Conservation (phyloP, 495 filamentous ascomycete genomes). For the Aspergillus biplanus region DNA sequence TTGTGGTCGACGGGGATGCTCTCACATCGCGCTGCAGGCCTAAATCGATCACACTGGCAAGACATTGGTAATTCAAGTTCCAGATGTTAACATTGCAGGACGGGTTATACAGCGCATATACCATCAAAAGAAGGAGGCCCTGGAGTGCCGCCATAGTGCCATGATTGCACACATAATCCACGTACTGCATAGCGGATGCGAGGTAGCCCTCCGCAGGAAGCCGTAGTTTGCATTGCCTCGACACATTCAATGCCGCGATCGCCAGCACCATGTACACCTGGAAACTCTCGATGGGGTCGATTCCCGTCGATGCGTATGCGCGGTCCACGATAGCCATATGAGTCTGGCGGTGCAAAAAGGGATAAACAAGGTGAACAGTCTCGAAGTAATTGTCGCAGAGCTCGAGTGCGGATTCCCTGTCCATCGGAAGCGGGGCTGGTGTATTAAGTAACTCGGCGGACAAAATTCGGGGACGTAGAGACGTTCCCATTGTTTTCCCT, state of each 20-base stretch:
- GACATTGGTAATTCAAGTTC: slow-evolving; percentile 53
- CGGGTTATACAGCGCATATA: slow-evolving; percentile 51
- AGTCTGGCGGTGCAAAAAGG: slow-evolving; percentile 46
- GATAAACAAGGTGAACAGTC: slow-evolving; percentile 45
- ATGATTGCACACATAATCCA: slow-evolving; percentile 40
- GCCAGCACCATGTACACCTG: slow-evolving; percentile 53
- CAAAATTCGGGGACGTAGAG: slow-evolving; percentile 24
- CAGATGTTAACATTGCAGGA: slow-evolving; percentile 50
- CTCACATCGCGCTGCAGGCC: slow-evolving; percentile 50
- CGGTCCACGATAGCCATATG: slow-evolving; percentile 38
- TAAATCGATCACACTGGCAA: slow-evolving; percentile 49
- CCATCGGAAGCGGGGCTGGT: slow-evolving; percentile 38
- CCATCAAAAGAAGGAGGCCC: slow-evolving; percentile 46
- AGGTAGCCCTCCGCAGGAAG: slow-evolving; percentile 50
- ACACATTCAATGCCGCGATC: slow-evolving; percentile 47
- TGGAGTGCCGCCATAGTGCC: slow-evolving; percentile 46
- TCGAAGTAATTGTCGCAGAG: slow-evolving; percentile 47
- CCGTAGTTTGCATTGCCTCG: slow-evolving; percentile 40
- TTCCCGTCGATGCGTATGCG: slow-evolving; percentile 31
- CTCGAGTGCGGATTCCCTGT: slow-evolving; percentile 39
- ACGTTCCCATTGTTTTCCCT: not conserved
- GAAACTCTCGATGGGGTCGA: slow-evolving; percentile 32
- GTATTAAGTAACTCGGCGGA: slow-evolving; percentile 40
- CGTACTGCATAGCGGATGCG: slow-evolving; percentile 45
- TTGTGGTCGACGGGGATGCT: slow-evolving; percentile 31